These are phyloP conservation scores for Sarocladium strictum DNA, from an alignment of 2,329 filamentous ascomycete species.

Conservation along the genomic window DNA sequence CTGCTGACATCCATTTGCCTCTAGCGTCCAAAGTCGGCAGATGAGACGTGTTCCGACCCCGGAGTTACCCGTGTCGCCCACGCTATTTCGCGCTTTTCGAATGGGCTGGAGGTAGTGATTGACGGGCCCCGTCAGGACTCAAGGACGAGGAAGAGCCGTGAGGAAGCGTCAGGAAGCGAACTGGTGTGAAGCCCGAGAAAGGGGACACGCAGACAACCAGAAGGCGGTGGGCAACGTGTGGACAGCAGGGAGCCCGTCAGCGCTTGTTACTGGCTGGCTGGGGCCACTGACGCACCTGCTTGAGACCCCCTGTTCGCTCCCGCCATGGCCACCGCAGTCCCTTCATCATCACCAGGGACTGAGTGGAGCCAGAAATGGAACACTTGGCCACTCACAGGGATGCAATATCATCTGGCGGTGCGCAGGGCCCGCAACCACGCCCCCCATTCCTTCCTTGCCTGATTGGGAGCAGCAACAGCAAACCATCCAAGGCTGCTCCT, in stretches of 20 bases:
- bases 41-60: not conserved
- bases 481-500: not conserved
- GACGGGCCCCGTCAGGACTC: not conserved
- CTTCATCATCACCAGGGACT: conserved; percentile 7
- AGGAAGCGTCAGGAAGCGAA: not conserved
- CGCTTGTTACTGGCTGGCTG: conserved; percentile 1
- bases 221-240: conserved; percentile 5
- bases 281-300: conserved; percentile 5
- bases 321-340: conserved; percentile 3
- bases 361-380: not conserved
- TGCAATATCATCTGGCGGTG: not conserved
- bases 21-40: not conserved
- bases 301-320: not conserved
- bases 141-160: not conserved
- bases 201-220: not conserved
- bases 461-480: not conserved
- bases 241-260: not conserved
- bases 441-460: conserved; percentile 3
- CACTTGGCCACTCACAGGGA: not conserved
- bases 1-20: not conserved
- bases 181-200: not conserved
- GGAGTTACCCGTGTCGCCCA: not conserved
- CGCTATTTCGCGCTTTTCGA: not conserved
- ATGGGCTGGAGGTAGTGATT: not conserved
- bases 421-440: not conserved